A percentile compares a stretch with the other conserved stretches of the same genome.
Conservation (phyloP, 805 yeast genomes). For the Kodamaea nitidulidarum region DNA sequence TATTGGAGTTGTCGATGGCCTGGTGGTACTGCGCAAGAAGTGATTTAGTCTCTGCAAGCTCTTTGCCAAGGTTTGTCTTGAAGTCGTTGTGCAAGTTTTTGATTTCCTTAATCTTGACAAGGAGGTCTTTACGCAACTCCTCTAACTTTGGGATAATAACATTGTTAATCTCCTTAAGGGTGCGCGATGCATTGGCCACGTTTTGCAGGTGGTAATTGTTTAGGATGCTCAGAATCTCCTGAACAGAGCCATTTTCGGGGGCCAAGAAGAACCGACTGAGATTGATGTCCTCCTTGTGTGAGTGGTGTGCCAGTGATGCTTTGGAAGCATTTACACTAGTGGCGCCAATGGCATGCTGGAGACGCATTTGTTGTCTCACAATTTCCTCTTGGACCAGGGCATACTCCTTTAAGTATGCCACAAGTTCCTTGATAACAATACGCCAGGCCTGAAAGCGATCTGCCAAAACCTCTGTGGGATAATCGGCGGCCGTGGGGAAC, state of each 20-base stretch:
- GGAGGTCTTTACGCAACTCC: slow-evolving; percentile 63
- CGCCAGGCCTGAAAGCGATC: slow-evolving; percentile 86
- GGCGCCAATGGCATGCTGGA: slow-evolving; percentile 63
- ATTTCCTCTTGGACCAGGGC: slow-evolving; percentile 86
- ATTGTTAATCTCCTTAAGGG: slow-evolving; percentile 47
- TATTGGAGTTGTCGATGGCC: slow-evolving; percentile 62
- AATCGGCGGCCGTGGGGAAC: slow-evolving; percentile 31
- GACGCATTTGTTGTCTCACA: slow-evolving; percentile 72
- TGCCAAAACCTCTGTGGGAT: slow-evolving; percentile 84
- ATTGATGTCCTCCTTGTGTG: slow-evolving; percentile 30
- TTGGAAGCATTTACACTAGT: slow-evolving; percentile 7
- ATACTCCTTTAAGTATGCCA: slow-evolving; percentile 71
- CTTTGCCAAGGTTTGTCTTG: slow-evolving; percentile 67
- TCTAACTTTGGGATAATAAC: slow-evolving; percentile 53
- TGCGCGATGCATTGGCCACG: slow-evolving; percentile 32
- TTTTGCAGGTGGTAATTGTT: slow-evolving; percentile 46
- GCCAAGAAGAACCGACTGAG: slow-evolving; percentile 62
- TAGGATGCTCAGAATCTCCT: slow-evolving; percentile 73
- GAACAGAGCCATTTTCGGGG: slow-evolving; percentile 73
- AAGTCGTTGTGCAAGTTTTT: slow-evolving; percentile 80
- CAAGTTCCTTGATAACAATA: slow-evolving; percentile 65
- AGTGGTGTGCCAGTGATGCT: slow-evolving; percentile 9
- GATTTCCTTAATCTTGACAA: slow-evolving; percentile 83
- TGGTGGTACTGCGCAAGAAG: slow-evolving; percentile 48
- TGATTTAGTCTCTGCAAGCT: slow-evolving; percentile 37